phyloP scores from a whole-genome alignment of 495 filamentous ascomycete genomes.

The Xylaria acuta region DNA sequence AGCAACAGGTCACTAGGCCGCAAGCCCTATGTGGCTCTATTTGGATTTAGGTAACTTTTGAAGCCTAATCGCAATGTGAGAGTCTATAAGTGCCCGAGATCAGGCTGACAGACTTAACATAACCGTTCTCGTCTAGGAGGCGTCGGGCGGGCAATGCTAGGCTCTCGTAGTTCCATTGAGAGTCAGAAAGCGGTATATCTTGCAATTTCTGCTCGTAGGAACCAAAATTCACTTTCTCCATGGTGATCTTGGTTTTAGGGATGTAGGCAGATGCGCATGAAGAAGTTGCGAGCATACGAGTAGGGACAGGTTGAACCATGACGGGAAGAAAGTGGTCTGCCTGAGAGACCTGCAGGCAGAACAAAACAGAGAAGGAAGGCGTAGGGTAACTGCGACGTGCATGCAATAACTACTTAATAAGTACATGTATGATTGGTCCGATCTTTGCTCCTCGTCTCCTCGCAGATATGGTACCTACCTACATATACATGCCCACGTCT shows the following conservation, averaged over 20 bases:
- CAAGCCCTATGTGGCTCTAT: constrained; percentile 44
- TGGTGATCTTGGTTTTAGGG: background rate
- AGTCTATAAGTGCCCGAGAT: constrained; percentile 43
- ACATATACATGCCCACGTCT: too few species aligned
- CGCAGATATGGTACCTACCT: too few species aligned
- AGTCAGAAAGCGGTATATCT: constrained; percentile 13
- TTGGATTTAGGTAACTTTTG: constrained; percentile 37
- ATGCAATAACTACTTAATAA: too few species aligned
- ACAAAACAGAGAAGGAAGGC: too few species aligned
- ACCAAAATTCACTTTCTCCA: constrained; percentile 6
- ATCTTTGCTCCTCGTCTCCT: too few species aligned
- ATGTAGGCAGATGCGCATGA: background rate
- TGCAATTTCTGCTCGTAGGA: constrained; percentile 14
- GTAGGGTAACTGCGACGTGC: too few species aligned
- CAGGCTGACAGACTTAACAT: constrained; percentile 34
- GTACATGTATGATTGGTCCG: too few species aligned
- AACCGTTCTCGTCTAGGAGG: constrained; percentile 11
- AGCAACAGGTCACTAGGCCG: constrained; percentile 43
- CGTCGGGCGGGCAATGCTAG: background rate
- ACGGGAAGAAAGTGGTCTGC: too few species aligned
- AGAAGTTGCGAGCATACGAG: background rate
- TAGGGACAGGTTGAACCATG: too few species aligned
- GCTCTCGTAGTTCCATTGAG: constrained; percentile 22
- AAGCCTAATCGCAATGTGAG: constrained; percentile 41
- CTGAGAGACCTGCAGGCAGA: too few species aligned